phyloP scores from a whole-genome alignment of 208 protist species.

The Leishmania tarentolae region DNA sequence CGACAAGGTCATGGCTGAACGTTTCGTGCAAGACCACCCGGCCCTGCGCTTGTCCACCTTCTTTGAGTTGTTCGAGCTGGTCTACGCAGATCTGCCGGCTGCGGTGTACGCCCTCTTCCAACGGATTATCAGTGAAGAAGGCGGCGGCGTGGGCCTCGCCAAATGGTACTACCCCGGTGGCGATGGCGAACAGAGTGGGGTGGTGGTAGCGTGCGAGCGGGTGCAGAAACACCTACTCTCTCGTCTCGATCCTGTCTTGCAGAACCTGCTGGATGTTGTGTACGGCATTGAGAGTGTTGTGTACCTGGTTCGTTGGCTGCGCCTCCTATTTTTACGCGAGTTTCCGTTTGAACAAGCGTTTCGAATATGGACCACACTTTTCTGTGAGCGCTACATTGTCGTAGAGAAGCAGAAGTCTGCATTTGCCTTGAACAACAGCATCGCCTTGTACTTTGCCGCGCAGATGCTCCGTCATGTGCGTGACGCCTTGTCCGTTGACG shows the following conservation, averaged over 20 bases:
- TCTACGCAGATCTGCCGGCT: conserved; percentile 27
- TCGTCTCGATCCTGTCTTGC: conserved; percentile 56
- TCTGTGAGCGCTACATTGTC: conserved; percentile 64
- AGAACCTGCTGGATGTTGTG: conserved; percentile 58
- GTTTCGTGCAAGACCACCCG: conserved; percentile 12
- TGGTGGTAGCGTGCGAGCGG: conserved; percentile 43
- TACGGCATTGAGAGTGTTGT: conserved; percentile 76
- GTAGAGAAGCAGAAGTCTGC: background rate
- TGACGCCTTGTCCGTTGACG: conserved; percentile 38
- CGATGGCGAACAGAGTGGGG: conserved; percentile 30
- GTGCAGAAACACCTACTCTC: conserved; percentile 65
- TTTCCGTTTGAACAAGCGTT: conserved; percentile 68
- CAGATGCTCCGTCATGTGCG: conserved; percentile 64
- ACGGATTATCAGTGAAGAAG: conserved; percentile 39
- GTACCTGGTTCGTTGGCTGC: conserved; percentile 90
- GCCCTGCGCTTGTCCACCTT: conserved; percentile 16
- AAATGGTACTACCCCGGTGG: conserved; percentile 52
- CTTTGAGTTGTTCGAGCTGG: conserved; percentile 11
- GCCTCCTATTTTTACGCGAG: conserved; percentile 88
- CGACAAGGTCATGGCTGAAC: conserved; percentile 31
- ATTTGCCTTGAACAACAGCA: conserved; percentile 48
- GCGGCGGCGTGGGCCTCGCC: conserved; percentile 32
- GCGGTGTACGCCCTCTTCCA: conserved; percentile 54
- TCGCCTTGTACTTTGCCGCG: conserved; percentile 55
- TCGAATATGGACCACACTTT: conserved; percentile 79